Conservation (phyloP, 176 grass and related monocot species). For the Musa itinerans region DNA sequence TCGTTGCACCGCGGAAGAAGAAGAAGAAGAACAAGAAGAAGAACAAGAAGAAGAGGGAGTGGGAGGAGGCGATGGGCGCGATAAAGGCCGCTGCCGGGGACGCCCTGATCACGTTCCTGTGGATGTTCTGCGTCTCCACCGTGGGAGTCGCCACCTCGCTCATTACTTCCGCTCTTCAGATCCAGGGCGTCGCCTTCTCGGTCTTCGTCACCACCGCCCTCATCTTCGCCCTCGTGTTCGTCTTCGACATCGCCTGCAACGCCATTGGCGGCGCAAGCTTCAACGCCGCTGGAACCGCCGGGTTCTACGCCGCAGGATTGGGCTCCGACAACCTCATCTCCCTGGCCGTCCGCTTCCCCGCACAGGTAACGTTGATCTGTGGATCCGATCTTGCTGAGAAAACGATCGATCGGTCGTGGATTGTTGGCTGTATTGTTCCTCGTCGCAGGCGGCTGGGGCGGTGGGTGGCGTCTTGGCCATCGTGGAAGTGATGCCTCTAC, state of each 20-base stretch:
- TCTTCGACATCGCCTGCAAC: constrained; percentile 43
- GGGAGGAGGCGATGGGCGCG: neutral
- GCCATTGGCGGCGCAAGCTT: constrained; percentile 52
- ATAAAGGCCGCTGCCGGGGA: constrained; percentile 43
- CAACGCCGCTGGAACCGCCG: constrained; percentile 48
- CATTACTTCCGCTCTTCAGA: constrained; percentile 32
- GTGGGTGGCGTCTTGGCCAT: constrained; percentile 54
- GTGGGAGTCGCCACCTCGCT: constrained; percentile 35
- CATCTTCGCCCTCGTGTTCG: constrained; percentile 38
- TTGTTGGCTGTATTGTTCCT: neutral
- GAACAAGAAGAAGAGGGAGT: too few species aligned
- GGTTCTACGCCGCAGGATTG: constrained; percentile 65
- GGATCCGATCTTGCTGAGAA: too few species aligned
- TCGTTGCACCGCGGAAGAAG: too few species aligned
- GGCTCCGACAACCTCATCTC: constrained; percentile 35
- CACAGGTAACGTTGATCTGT: constrained; percentile 31
- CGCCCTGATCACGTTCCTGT: constrained; percentile 53
- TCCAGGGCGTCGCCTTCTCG: constrained; percentile 24
- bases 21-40: too few species aligned
- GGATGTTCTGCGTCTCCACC: constrained; percentile 45
- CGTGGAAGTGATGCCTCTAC: constrained; percentile 41
- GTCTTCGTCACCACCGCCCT: constrained; percentile 31
- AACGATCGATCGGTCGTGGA: too few species aligned
- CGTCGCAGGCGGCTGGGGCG: constrained; percentile 41
- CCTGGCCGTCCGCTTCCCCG: constrained; percentile 62